Evolutionary conservation across 2,329 filamentous ascomycete genomes (phyloP), one percentile per base, ranked within the genome.

Genomic region (Aspergillus sp.): DNA sequence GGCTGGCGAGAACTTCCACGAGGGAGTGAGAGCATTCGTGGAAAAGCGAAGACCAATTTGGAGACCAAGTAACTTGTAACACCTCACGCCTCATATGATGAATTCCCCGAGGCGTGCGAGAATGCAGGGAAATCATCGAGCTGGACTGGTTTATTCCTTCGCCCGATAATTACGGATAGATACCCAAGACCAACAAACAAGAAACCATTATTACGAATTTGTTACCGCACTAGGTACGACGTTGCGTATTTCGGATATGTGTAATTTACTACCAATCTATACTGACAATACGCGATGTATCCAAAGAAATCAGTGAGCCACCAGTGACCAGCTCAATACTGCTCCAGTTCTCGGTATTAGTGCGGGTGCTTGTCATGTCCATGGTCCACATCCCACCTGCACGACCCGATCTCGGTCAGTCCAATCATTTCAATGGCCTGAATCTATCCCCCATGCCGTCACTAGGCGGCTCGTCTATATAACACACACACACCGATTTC

Each of bases 1-100:
- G 56, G 80, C 76, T 1, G 87, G 85, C 0, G 85, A 87, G 57
- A 93, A 93, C 70, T 86, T 90, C 76, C 81, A 80, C 45, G 89
- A 92, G 74, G 90, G 89, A 0, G 80, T 92, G 18, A 77, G 74
- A 73, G 89, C 88, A 60, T 93, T 92, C 77, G 85, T 89, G 22
- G 89, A 92, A 81, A 90, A 86, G 78, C 78, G 88, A 66, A 81
- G 83, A 72, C 83, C 88, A 2, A 78, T 76, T 30, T 91, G 88
- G 88, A 60, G 60, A 41, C 61, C 68, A 42, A 71, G 66, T 22
- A 74, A 72, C 56, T 56, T 74, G 56, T 74, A 53, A 42, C 18
- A 9, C 9, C 17, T 17, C 18, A 12, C 9, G 6, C 7, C 9
- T 42, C 4, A 17, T n/a, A 45, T 45, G 13, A 22, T 26, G 3